A percentile compares a stretch with the other conserved stretches of the same genome.
These are phyloP conservation scores for Syzygium oleosum DNA, from an alignment of 345 rosid genomes.

Conservation along the genomic window DNA sequence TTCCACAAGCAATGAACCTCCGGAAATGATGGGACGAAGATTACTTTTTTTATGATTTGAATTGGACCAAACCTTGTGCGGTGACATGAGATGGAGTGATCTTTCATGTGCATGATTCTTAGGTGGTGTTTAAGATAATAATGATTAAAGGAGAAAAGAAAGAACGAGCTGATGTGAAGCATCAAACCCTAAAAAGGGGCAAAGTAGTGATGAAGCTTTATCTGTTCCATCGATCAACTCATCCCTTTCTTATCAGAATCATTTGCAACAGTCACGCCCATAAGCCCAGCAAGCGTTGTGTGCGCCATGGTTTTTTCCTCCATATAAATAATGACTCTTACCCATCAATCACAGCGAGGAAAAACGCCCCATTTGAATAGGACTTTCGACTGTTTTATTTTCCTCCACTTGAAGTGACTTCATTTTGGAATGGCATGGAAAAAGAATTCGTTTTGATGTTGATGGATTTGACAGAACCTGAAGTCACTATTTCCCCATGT, in stretches of 20 bases:
- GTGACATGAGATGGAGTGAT: background rate
- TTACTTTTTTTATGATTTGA: background rate
- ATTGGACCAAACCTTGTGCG: background rate
- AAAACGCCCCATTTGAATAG: background rate
- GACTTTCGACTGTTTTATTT: background rate
- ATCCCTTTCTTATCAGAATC: background rate
- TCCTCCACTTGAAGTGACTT: background rate
- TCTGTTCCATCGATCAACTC: background rate
- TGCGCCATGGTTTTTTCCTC: background rate
- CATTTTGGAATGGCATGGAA: background rate
- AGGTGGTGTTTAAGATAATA: background rate
- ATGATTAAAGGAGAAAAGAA: background rate
- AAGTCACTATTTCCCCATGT: background rate
- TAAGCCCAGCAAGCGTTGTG: background rate
- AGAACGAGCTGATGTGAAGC: background rate
- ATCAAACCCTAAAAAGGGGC: background rate
- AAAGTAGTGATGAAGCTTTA: background rate
- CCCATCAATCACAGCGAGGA: background rate
- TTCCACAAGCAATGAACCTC: background rate
- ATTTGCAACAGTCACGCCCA: background rate
- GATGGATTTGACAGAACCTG: background rate
- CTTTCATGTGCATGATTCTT: background rate
- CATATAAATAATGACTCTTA: background rate
- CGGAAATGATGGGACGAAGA: background rate
- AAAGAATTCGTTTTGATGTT: background rate